Percentiles rank a stretch among this genome's conserved stretches.
phyloP scores from a whole-genome alignment of 805 yeast species.

The Saccharomycopsis olivae region DNA sequence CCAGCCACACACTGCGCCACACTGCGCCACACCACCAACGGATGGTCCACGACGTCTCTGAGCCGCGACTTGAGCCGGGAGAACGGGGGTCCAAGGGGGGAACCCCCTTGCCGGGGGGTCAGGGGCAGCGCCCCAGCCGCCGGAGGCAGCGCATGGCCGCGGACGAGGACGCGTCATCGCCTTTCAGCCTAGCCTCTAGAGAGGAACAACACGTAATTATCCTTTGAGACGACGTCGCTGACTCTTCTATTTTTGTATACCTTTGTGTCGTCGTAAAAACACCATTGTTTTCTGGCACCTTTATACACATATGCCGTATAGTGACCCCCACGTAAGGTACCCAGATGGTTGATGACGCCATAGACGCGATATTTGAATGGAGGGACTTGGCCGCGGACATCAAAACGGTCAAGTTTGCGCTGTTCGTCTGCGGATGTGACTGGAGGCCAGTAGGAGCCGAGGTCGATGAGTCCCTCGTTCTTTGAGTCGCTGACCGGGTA shows the following conservation, averaged over 20 bases:
- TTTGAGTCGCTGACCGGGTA: slow-evolving; percentile 39
- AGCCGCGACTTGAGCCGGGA: no score
- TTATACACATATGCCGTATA: slow-evolving; percentile 75
- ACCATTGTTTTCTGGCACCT: slow-evolving; percentile 54
- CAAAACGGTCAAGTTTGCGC: slow-evolving; percentile 32
- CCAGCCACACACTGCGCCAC: no score
- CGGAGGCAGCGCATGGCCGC: no score
- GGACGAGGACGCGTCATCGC: no score
- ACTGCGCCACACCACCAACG: no score
- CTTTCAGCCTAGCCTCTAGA: no score
- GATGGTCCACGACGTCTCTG: no score
- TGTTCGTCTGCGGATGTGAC: slow-evolving; percentile 31
- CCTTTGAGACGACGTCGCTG: slow-evolving; percentile 49
- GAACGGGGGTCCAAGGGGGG: no score
- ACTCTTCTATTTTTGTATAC: slow-evolving; percentile 42
- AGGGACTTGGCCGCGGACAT: slow-evolving; percentile 67
- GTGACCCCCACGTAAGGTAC: slow-evolving; percentile 78
- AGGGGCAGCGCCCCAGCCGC: no score
- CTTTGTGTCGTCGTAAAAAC: slow-evolving; percentile 70
- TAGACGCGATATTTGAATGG: slow-evolving; percentile 71
- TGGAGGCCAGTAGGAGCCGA: slow-evolving; percentile 66
- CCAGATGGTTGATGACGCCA: slow-evolving; percentile 79
- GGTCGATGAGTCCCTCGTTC: slow-evolving; percentile 27
- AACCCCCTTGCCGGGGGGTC: no score
- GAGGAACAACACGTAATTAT: slow-evolving; percentile 80